These are phyloP conservation scores for Asparagopsis taxiformis DNA, from an alignment of 31 red algal species.

Conservation along the genomic window DNA sequence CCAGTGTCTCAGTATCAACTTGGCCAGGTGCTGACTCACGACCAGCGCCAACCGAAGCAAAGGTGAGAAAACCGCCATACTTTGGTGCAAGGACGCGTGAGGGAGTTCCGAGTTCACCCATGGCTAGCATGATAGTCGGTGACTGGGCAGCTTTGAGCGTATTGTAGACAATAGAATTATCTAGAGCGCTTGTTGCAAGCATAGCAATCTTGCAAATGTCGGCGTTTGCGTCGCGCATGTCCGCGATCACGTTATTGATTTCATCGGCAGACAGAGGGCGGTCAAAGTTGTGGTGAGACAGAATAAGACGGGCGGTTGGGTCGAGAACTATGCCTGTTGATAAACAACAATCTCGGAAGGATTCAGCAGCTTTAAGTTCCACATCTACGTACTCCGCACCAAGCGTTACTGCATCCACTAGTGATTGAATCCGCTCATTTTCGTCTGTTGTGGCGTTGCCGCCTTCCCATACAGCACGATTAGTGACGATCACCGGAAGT, in stretches of 20 bases:
- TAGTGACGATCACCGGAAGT: slow-evolving; percentile 86
- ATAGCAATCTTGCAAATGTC: slow-evolving; percentile 92
- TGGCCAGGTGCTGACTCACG: slow-evolving; percentile 89
- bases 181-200: slow-evolving; percentile 51
- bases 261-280: slow-evolving; percentile 58
- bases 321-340: not conserved
- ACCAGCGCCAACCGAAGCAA: slow-evolving; percentile 64
- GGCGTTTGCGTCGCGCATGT: slow-evolving; percentile 58
- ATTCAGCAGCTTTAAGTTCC: slow-evolving; percentile 76
- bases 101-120: slow-evolving; percentile 80
- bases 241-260: slow-evolving; percentile 38
- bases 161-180: slow-evolving; percentile 61
- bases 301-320: slow-evolving; percentile 64
- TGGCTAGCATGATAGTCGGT: slow-evolving; percentile 81
- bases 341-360: slow-evolving; percentile 31
- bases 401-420: slow-evolving; percentile 47
- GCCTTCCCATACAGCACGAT: slow-evolving; percentile 91
- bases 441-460: slow-evolving; percentile 60
- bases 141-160: slow-evolving; percentile 25
- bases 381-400: slow-evolving; percentile 87
- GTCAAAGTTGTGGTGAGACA: slow-evolving; percentile 91
- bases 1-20: slow-evolving; percentile 49
- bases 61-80: slow-evolving; percentile 91
- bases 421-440: slow-evolving; percentile 55
- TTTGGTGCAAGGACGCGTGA: slow-evolving; percentile 77